phyloP scores from a whole-genome alignment of 2,329 filamentous ascomycete genomes.

The Venturia pyrina region DNA sequence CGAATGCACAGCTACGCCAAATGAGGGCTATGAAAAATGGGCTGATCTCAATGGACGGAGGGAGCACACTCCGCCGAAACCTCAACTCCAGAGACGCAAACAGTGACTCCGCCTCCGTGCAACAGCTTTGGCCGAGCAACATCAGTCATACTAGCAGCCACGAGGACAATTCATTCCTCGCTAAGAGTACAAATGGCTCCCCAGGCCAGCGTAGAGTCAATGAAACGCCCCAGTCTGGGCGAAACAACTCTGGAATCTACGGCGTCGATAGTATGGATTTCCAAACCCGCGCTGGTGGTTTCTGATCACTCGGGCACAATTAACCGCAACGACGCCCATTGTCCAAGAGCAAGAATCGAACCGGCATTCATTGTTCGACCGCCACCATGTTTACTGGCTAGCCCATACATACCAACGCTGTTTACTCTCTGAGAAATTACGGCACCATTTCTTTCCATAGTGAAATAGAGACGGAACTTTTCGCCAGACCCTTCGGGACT shows the following conservation, averaged over 20 bases:
- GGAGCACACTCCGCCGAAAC: neutral
- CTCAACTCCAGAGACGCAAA: neutral
- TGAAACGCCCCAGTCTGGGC: neutral
- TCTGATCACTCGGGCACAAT: neutral
- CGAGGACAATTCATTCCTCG: neutral
- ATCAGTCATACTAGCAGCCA: neutral
- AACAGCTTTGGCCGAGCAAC: neutral
- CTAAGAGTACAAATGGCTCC: neutral
- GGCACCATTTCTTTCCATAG: too few relatives aligned
- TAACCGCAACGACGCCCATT: neutral
- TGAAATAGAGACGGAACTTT: neutral
- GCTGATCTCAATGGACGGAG: neutral
- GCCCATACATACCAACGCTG: too few relatives aligned
- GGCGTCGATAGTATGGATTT: constrained; percentile 8
- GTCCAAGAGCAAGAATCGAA: neutral
- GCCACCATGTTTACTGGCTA: neutral
- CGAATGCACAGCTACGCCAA: neutral
- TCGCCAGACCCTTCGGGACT: neutral
- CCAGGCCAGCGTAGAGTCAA: neutral
- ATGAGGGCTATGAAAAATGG: neutral
- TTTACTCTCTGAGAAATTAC: too few relatives aligned
- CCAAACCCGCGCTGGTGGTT: constrained; percentile 1
- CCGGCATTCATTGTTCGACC: neutral
- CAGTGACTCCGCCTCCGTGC: neutral
- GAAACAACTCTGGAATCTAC: neutral